Percentiles rank a stretch among this genome's conserved stretches.
Conservation (phyloP, 2,329 filamentous ascomycete species). For the Paradendryphiella salina region DNA sequence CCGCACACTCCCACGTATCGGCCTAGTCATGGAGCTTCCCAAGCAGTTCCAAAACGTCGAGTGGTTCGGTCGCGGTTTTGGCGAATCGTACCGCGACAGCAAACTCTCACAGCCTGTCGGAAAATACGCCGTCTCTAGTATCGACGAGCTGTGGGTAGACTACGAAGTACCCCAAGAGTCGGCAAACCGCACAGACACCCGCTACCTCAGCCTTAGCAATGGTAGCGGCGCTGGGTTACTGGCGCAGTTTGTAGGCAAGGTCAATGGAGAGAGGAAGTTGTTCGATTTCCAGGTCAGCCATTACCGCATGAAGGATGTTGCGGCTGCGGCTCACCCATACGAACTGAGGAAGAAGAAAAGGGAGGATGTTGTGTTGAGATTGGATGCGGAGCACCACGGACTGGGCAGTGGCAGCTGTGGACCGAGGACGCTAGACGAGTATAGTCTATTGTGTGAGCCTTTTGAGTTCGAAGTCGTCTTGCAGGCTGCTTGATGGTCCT, state of each 20-base stretch:
- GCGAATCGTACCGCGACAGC: slow-evolving; percentile 69
- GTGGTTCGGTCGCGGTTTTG: slow-evolving; percentile 68
- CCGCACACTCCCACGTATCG: slow-evolving; percentile 62
- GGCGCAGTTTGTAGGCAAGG: slow-evolving; percentile 37
- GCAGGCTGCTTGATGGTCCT: slow-evolving; percentile 8
- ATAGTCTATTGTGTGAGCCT: slow-evolving; percentile 43
- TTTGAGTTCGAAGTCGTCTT: slow-evolving; percentile 47
- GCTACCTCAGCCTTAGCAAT: slow-evolving; percentile 55
- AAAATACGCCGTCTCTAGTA: slow-evolving; percentile 48
- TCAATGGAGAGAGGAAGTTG: slow-evolving; percentile 15
- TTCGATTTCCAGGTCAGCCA: slow-evolving; percentile 60
- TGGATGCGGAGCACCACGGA: slow-evolving; percentile 67
- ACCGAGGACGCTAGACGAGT: slow-evolving; percentile 53
- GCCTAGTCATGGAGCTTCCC: slow-evolving; percentile 60
- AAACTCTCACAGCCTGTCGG: slow-evolving; percentile 62
- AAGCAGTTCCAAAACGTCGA: slow-evolving; percentile 53
- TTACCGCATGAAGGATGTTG: slow-evolving; percentile 58
- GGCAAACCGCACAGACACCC: slow-evolving; percentile 64
- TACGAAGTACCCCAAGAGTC: slow-evolving; percentile 72
- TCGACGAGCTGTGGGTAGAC: slow-evolving; percentile 58
- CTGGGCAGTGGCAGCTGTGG: slow-evolving; percentile 66
- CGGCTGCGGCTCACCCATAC: slow-evolving; percentile 64
- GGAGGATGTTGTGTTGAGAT: slow-evolving; percentile 59
- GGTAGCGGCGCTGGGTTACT: slow-evolving; percentile 18
- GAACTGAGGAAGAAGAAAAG: slow-evolving; percentile 60